These are phyloP conservation scores for Silene coronaria DNA, from an alignment of 179 eudicot genomes.

Conservation along the genomic window DNA sequence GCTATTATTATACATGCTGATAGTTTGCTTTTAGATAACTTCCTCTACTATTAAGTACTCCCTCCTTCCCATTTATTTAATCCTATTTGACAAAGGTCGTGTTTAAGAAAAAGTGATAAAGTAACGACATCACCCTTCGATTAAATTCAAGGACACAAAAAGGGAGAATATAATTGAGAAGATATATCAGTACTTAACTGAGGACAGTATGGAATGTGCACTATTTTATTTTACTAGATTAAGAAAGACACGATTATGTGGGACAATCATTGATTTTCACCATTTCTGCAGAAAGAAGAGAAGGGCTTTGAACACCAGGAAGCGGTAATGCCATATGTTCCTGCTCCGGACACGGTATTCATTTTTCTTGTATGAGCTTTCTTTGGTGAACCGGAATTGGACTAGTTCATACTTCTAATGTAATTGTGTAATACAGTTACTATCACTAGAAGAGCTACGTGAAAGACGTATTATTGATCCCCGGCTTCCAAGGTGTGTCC, in stretches of 20 bases:
- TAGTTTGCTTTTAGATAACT: too few species aligned
- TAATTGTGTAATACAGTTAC: slow-evolving; percentile 41
- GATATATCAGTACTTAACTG: too few species aligned
- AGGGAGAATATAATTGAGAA: too few species aligned
- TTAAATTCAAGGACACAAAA: too few species aligned
- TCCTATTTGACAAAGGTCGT: too few species aligned
- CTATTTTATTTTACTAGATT: too few species aligned
- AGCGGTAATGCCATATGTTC: slow-evolving; percentile 64
- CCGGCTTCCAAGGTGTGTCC: slow-evolving; percentile 71
- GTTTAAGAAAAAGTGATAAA: too few species aligned
- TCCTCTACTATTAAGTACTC: too few species aligned
- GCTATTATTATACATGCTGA: not conserved
- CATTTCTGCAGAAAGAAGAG: slow-evolving; percentile 66
- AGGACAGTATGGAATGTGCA: too few species aligned
- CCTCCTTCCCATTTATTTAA: too few species aligned
- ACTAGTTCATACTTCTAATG: slow-evolving; percentile 8
- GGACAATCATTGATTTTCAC: not conserved
- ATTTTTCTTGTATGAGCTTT: not conserved
- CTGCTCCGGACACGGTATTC: slow-evolving; percentile 69
- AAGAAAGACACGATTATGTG: too few species aligned
- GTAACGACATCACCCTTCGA: too few species aligned
- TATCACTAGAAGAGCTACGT: slow-evolving; percentile 77
- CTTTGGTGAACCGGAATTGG: not conserved
- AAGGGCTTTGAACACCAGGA: slow-evolving; percentile 83
- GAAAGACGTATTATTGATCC: slow-evolving; percentile 85